phyloP scores from a whole-genome alignment of 106 monocot species.

The Acanthochlamys bracteata region DNA sequence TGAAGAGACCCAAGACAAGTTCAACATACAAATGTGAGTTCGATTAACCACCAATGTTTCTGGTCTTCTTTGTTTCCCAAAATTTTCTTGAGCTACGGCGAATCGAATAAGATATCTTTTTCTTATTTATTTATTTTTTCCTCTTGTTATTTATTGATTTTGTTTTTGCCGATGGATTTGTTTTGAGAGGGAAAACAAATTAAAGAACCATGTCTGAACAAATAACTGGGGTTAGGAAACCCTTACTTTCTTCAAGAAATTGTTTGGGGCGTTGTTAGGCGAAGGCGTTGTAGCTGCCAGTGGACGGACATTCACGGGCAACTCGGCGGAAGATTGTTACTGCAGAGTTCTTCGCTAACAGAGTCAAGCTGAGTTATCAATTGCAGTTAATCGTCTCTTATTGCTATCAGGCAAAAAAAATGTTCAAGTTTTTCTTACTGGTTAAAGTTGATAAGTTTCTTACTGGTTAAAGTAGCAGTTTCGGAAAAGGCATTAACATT shows the following conservation, averaged over 20 bases:
- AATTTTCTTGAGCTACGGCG: neutral
- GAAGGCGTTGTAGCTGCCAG: conserved; percentile 13
- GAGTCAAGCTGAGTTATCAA: conserved; percentile 17
- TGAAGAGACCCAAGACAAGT: neutral
- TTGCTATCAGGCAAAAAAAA: no score
- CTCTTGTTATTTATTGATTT: neutral
- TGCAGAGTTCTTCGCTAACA: conserved; percentile 25
- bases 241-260: conserved; percentile 4
- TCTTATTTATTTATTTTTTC: neutral
- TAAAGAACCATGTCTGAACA: conserved; percentile 18
- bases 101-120: conserved; percentile 2
- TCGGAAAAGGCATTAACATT: conserved; percentile 14
- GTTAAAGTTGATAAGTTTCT: conserved; percentile 20
- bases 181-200: conserved; percentile 11
- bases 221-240: conserved; percentile 18
- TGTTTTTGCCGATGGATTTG: neutral
- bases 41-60: neutral
- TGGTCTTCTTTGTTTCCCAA: neutral
- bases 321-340: conserved; percentile 18
- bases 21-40: neutral
- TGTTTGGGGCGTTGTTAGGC: conserved; percentile 7
- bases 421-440: no score
- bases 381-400: no score
- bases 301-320: conserved; percentile 15
- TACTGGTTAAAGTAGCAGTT: conserved; percentile 24